Base-by-base conservation (phyloP, 2,329 filamentous ascomycete genomes). In the Pyricularia grisea region DNA sequence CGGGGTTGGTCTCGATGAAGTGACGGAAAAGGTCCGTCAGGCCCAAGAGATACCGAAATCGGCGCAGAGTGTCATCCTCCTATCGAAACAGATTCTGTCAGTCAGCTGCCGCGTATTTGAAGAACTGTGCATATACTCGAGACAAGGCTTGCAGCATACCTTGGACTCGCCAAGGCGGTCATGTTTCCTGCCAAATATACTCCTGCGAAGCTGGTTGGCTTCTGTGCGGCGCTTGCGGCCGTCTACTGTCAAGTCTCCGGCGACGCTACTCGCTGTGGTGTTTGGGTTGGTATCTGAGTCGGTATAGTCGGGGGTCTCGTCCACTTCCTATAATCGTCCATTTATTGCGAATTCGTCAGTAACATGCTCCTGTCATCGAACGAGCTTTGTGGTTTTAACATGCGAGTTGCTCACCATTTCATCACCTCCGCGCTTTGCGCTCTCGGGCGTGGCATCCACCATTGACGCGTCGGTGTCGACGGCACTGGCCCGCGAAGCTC, bases 1-100 rank as follows among this genome's bases (percentile, higher is more conserved):
- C 94, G 5, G 94, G 94, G 76, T 97, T 99, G 10, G 93, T 93
- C 77, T 98, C 94, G 81, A 99, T 99, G 79, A 99, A 99, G 81
- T 99, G 95, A 72, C 96, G 93, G 83, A 99, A 99, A 25, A 99
- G 85, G 76, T 99, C 95, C 20, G 95, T 99, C 68, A 99, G 84
- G 30, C 96, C 96, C 17, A 99, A 87, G 1, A 99, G 87, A 78
- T 99, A 99, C 72, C 93, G 90, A 78, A 99, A 99, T 77, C 95
- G 87, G 74, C 94, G 89, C 76, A 98, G 92, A 0, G 93, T 96
- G 76, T 98, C 94, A 83, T 97, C 92, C 82, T 97, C 94, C 92
- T 94, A 69, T 58, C 71, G 67, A 71, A 68, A 67, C 42, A 11
- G 67, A 58, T 31, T 10, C 10, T 55, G 58, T 71, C 33, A 73